Evolutionary conservation across 352 stramenopile species (phyloP), one percentile per base, ranked within the genome.

Genomic region (Stephanocyclus meneghinianus): DNA sequence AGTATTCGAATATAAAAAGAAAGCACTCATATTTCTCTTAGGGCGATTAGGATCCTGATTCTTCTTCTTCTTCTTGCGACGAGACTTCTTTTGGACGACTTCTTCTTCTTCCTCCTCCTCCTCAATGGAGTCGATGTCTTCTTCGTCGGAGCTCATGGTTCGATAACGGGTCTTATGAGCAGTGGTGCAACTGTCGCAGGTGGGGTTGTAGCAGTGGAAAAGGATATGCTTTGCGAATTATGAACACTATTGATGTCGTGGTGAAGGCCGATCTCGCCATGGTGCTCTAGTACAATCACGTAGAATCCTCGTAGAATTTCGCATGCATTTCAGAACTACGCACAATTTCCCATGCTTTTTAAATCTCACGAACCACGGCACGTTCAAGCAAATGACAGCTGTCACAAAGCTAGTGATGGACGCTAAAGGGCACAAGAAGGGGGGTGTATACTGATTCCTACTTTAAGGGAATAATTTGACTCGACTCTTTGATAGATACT

Each of bases 1-100:
- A 35, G 95, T 94, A 73, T 97, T 97, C 50, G 93, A 97, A 83
- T 97, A 98, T 74, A 98, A 95, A 62, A 98, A 97, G 91, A 97
- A 98, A 0, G 95, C 91, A 29, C 94, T 97, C 84, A 97, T 93
- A 62, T 94, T 90, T 55, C 93, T 90, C 91, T 97, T 97, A 18
- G 94, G 94, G 1, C 91, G 91, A 75, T 97, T 96, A n/a, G 94
- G 94, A 81, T 97, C 95, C 79, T 97, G 97, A 81, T 87, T 87
- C 32, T 63, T 75, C 71, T 85, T 85, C 44, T 62, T 74, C 74
- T 77, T 81, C 16, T 37, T 37, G 8, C n/a, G n/a, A 13, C n/a
- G n/a, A 18, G 56, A 35, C 74, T 81, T 81, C 74, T 81, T 81
- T 5, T 21, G 9, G 16, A 65, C 51, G 18, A 71, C 57, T 50